Evolutionary conservation across 176 grass and related monocot species (phyloP), one percentile per base, ranked within the genome.

Genomic region (Echinochloa phyllopogon): DNA sequence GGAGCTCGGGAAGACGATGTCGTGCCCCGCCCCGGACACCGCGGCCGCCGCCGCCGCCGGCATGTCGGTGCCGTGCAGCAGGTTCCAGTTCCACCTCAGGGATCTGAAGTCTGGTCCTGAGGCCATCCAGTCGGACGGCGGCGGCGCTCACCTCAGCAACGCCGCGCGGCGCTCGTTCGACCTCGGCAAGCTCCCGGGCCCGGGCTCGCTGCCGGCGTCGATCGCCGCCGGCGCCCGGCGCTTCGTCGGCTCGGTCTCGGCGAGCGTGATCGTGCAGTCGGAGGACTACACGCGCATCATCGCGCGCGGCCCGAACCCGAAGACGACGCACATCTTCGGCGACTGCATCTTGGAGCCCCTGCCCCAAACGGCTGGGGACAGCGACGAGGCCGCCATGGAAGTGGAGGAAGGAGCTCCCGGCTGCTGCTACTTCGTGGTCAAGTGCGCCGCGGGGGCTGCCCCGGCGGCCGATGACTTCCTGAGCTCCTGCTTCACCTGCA

Each of bases 251-350:
- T 92, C 91, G 13, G 84, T 98, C 17, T 95, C 95, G 3, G 93
- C 91, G 15, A 98, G 87, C 50, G 97, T 92, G 82, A 96, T 99
- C 21, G 97, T 96, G 84, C 94, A 94, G 77, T 99, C 97, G 80
- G 97, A 99, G 86, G 97, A 99, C 79, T 99, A 99, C 76, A 99
- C 97, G 6, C 84, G 97, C 90, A 92, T 99, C 73, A 99, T 91
- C 37, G 89, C 97, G 17, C 92, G 94, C 10, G 94, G 97, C 21
- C 88, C 94, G 7, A 99, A 99, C 76, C 92, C 97, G 20, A 96
- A 92, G 86, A 99, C 90, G 0, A 99, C 92, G 9, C 97, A 96
- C 84, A 92, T 99, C 88, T 99, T 92, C 49, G 97, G 97, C 42
- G 94, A 91, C 86, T 94, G 94, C 69, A 89, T 99, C 65, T 69